Percentiles rank a stretch among this genome's conserved stretches.
Conservation (phyloP, 768 basidiomycete genomes). For the Serendipita sp. region DNA sequence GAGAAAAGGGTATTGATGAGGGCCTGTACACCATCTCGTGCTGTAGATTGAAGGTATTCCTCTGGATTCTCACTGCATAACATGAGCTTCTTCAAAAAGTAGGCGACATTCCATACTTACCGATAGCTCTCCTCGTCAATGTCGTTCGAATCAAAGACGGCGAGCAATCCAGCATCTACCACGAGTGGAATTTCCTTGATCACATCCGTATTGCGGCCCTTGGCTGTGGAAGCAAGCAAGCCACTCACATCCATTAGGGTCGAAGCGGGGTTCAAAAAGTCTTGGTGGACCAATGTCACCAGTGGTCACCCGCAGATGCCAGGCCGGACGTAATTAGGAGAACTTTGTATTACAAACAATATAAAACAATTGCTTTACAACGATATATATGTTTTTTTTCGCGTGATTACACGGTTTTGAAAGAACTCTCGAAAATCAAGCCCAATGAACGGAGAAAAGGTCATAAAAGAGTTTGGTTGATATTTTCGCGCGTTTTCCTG, state of each 20-base stretch:
- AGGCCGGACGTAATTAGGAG: not conserved
- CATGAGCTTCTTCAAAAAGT: not conserved
- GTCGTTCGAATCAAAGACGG: constrained; percentile 75
- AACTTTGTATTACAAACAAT: not conserved
- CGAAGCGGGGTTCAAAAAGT: not conserved
- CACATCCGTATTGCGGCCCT: constrained; percentile 31
- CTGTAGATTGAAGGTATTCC: constrained; percentile 58
- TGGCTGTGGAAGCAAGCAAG: not conserved
- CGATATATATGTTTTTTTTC: not conserved
- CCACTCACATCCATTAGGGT: constrained; percentile 2
- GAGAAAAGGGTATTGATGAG: constrained; percentile 67
- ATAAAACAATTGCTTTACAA: not conserved
- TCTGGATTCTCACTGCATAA: constrained; percentile 53
- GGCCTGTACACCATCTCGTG: constrained; percentile 67
- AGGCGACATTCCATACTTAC: constrained; percentile 22
- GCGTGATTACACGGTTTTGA: too few relatives aligned
- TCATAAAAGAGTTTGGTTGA: not conserved
- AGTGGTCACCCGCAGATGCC: not conserved
- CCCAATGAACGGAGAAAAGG: not conserved
- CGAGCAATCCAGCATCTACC: constrained; percentile 66
- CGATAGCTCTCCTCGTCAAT: constrained; percentile 71
- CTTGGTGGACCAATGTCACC: not conserved
- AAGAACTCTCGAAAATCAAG: not conserved
- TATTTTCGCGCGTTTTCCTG: not conserved
- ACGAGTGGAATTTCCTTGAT: constrained; percentile 69